A percentile compares a stretch with the other conserved stretches of the same genome.
Conservation (phyloP, 805 yeast species). For the Debaryomyces hansenii region DNA sequence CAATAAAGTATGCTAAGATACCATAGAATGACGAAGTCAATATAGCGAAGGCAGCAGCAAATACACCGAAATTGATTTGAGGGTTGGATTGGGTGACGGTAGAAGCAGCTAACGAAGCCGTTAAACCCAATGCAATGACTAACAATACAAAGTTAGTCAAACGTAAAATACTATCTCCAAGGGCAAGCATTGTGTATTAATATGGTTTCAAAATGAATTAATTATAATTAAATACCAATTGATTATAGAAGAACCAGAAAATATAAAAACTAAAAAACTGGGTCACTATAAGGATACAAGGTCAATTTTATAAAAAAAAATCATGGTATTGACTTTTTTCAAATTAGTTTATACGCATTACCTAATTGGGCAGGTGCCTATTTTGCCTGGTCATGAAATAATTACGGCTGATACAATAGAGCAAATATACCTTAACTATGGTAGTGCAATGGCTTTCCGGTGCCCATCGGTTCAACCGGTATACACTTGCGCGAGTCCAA, state of each 20-base stretch:
- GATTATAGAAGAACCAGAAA: neutral
- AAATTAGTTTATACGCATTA: neutral
- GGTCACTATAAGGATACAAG: neutral
- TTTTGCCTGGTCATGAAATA: conserved; percentile 2
- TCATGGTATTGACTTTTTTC: neutral
- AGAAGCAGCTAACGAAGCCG: conserved; percentile 83
- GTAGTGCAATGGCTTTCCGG: neutral
- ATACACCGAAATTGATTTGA: conserved; percentile 86
- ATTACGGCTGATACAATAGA: conserved; percentile 2
- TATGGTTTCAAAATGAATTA: too few relatives aligned
- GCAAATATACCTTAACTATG: conserved; percentile 1
- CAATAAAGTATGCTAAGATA: conserved; percentile 69
- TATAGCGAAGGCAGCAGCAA: conserved; percentile 84
- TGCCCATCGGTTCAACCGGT: neutral
- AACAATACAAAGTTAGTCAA: conserved; percentile 71
- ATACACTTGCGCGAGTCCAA: neutral
- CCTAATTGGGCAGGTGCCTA: conserved; percentile 2
- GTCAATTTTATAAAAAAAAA: neutral
- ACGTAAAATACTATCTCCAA: conserved; percentile 77
- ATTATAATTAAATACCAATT: neutral
- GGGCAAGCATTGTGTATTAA: conserved; percentile 50
- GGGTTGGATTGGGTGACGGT: conserved; percentile 53
- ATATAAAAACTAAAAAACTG: neutral
- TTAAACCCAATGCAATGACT: conserved; percentile 78
- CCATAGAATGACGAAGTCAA: conserved; percentile 82